Evolutionary conservation across 2,329 filamentous ascomycete genomes (phyloP).

Genomic region (Fusarium brachygibbosum): DNA sequence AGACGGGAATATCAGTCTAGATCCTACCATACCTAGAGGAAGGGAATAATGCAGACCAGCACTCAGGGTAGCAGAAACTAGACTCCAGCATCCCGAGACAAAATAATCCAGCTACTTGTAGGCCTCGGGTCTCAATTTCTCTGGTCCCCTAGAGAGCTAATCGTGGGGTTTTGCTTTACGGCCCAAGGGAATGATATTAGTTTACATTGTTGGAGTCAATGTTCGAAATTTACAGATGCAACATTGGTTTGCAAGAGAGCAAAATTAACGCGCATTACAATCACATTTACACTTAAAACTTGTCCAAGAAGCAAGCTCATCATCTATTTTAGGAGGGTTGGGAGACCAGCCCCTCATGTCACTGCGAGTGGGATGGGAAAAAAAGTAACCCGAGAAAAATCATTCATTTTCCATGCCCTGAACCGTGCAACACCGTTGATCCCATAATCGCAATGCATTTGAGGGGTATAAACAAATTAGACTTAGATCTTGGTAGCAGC

Average conservation of each 20-base stretch:
- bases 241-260: too few species aligned
- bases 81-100: background rate
- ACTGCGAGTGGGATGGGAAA: conserved; percentile 49
- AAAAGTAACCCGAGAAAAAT: conserved; percentile 55
- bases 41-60: background rate
- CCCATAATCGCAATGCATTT: conserved; percentile 57
- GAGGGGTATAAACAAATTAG: conserved; percentile 56
- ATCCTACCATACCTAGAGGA: background rate
- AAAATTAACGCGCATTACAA: background rate
- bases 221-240: too few species aligned
- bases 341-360: conserved; percentile 45
- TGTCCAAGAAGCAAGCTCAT: conserved; percentile 49
- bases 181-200: too few species aligned
- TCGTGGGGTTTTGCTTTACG: too few species aligned
- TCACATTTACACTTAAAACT: conserved; percentile 30
- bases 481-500: conserved; percentile 95
- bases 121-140: too few species aligned
- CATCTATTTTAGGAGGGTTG: conserved; percentile 56
- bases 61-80: background rate
- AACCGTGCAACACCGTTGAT: conserved; percentile 59
- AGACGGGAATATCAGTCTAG: background rate
- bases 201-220: too few species aligned
- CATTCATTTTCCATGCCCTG: conserved; percentile 60
- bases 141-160: too few species aligned
- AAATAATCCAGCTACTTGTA: background rate